Conservation (phyloP, 176 grass and related monocot species). For the Alopecurus myosuroides region DNA sequence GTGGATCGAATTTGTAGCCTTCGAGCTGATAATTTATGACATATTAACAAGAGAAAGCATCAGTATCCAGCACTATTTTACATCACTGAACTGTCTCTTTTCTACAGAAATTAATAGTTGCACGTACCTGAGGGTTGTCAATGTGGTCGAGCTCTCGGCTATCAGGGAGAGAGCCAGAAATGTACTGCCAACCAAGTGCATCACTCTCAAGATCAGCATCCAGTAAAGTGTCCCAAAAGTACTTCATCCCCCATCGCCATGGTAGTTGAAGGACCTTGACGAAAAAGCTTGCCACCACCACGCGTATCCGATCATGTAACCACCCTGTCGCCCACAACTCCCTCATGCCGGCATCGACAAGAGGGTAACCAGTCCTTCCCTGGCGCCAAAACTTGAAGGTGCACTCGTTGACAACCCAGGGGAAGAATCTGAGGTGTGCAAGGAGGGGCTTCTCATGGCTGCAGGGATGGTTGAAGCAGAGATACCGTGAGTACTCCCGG, state of each 20-base stretch:
- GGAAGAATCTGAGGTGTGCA: constrained; percentile 82
- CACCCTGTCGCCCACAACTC: constrained; percentile 97
- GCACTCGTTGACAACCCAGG: constrained; percentile 73
- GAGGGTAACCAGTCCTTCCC: constrained; percentile 89
- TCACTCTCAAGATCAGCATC: constrained; percentile 99
- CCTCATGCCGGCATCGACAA: constrained; percentile 97
- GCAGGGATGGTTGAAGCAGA: constrained; percentile 87
- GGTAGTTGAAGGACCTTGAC: constrained; percentile 95
- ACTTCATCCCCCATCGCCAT: constrained; percentile 99
- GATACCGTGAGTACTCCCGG: constrained; percentile 85
- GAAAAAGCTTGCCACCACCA: constrained; percentile 93
- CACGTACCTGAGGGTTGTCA: constrained; percentile 91
- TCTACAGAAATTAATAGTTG: constrained; percentile 2
- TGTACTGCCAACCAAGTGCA: constrained; percentile 97
- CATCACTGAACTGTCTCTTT: background rate
- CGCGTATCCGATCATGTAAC: constrained; percentile 91
- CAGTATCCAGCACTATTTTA: background rate
- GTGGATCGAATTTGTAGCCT: constrained; percentile 91
- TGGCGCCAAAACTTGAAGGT: constrained; percentile 92
- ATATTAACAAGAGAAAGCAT: constrained; percentile 18
- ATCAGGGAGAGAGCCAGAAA: constrained; percentile 90
- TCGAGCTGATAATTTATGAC: constrained; percentile 51
- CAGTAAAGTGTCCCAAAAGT: constrained; percentile 97
- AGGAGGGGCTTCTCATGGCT: constrained; percentile 87
- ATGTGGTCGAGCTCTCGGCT: constrained; percentile 82